phyloP scores from a whole-genome alignment of 1,139 yeast genomes.

The Meyerozyma athensensis region DNA sequence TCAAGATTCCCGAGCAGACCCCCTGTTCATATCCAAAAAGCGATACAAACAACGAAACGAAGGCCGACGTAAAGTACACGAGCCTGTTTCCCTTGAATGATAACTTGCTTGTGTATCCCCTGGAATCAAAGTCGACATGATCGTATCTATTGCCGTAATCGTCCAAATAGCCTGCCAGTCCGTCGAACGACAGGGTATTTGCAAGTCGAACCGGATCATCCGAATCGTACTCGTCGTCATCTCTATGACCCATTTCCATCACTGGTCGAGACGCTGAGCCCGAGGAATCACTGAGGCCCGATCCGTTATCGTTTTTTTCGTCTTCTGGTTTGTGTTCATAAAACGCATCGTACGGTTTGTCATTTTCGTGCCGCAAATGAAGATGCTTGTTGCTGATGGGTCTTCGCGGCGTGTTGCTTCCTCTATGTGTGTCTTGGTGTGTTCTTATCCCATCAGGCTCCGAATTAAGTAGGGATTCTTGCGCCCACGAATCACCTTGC shows the following conservation, averaged over 20 bases:
- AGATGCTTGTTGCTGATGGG: slow-evolving; percentile 2
- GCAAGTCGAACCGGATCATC: slow-evolving; percentile 1
- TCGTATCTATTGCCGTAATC: slow-evolving; percentile 34
- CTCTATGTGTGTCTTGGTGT: neutral
- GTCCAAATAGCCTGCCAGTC: slow-evolving; percentile 14
- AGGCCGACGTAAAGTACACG: slow-evolving; percentile 73
- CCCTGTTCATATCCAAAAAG: slow-evolving; percentile 92
- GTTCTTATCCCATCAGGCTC: slow-evolving; percentile 1
- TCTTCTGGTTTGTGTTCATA: neutral
- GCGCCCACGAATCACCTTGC: neutral
- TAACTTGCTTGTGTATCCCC: slow-evolving; percentile 28
- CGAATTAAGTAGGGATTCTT: neutral
- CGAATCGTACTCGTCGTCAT: neutral
- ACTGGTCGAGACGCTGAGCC: neutral
- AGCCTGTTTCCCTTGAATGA: slow-evolving; percentile 39
- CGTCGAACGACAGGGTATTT: slow-evolving; percentile 1
- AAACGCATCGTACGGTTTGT: neutral
- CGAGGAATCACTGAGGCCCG: neutral
- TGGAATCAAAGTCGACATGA: slow-evolving; percentile 36
- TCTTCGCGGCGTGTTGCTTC: neutral
- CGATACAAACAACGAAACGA: slow-evolving; percentile 79
- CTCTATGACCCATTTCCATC: neutral
- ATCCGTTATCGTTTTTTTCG: neutral
- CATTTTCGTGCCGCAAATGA: neutral
- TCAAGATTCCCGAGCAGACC: slow-evolving; percentile 73